Evolutionary conservation across 2,329 filamentous ascomycete species (phyloP), one percentile per base, ranked within the genome.

Genomic region (Penicillium freii): DNA sequence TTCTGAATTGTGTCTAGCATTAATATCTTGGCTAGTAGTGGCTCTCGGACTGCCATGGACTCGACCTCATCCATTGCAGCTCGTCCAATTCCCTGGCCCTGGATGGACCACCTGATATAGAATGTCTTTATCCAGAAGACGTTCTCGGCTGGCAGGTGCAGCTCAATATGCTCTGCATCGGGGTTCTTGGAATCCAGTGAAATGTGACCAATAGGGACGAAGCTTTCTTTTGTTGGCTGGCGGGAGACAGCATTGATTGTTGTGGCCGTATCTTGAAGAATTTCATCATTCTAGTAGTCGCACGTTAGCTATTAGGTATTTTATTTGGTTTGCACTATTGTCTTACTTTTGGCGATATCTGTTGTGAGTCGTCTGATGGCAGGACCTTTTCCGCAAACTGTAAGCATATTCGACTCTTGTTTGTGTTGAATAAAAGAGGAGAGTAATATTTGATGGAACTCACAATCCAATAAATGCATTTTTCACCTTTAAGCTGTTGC

Each of bases 401-500:
- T 54, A 19, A 54, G 52, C 36, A 27, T 38, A 6, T 3, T 54
- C 2, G 7, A 19, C 23, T n/a, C 10, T 4, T 38, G 1, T 13
- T 9, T 34, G 4, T 8, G 4, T 52, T 38, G 21, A 44, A 46
- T 23, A 15, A 1, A 39, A 43, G 4, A 10, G 1, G 17, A 34
- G 5, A n/a, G 3, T 2, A 27, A 9, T 2, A 13, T 29, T n/a
- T 15, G 9, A 11, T 38, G 25, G 0, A 27, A 51, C 59, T 63
- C 34, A 66, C 64, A 58, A 66, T 64, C 64, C 64, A 66, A 44
- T 61, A 65, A 8, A 66, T 61, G 25, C 62, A 65, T 13, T 66
- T 66, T 9, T 45, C 38, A n/a, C 64, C 64, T 19, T 51, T 51
- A 1, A 45, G 48, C 38, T 66, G 64, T n/a, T 50, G 38, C 5